phyloP scores from a whole-genome alignment of 148 eudicot genomes.

The Fagopyrum tataricum region DNA sequence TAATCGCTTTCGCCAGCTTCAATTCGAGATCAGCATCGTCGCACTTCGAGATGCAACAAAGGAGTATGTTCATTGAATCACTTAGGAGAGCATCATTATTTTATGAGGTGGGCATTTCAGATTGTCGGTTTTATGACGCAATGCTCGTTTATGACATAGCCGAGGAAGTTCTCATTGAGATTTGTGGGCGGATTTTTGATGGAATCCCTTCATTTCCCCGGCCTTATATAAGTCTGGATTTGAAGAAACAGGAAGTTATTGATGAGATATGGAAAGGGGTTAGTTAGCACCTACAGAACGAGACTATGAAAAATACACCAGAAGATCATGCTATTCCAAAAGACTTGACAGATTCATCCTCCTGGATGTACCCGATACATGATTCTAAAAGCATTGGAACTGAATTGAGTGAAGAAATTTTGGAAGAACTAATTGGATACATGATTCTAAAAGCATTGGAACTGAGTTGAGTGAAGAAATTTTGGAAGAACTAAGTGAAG shows the following conservation, averaged over 20 bases:
- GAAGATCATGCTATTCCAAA: conserved; percentile 59
- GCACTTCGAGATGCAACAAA: too few species aligned
- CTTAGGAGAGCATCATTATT: conserved; percentile 50
- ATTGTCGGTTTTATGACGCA: conserved; percentile 56
- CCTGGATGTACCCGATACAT: conserved; percentile 47
- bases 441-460: conserved; percentile 39
- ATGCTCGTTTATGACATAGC: conserved; percentile 75
- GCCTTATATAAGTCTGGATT: conserved; percentile 28
- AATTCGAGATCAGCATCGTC: too few species aligned
- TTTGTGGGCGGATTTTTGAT: conserved; percentile 49
- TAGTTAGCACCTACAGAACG: conserved; percentile 38
- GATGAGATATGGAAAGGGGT: conserved; percentile 66
- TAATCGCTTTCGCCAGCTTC: too few species aligned
- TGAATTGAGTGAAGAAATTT: conserved; percentile 51
- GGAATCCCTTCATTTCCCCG: conserved; percentile 33
- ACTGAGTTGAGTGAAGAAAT: conserved; percentile 51
- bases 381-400: conserved; percentile 40
- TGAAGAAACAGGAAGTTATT: conserved; percentile 51
- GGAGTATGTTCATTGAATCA: too few species aligned
- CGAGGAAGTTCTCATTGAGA: conserved; percentile 53
- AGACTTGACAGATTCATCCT: conserved; percentile 28
- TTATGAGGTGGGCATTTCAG: conserved; percentile 72
- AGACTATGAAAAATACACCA: conserved; percentile 33
- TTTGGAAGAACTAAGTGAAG: conserved; percentile 54
- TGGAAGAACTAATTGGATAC: conserved; percentile 46